Base-by-base conservation (phyloP, 768 basidiomycete species). In the Mycena albidolilacea region DNA sequence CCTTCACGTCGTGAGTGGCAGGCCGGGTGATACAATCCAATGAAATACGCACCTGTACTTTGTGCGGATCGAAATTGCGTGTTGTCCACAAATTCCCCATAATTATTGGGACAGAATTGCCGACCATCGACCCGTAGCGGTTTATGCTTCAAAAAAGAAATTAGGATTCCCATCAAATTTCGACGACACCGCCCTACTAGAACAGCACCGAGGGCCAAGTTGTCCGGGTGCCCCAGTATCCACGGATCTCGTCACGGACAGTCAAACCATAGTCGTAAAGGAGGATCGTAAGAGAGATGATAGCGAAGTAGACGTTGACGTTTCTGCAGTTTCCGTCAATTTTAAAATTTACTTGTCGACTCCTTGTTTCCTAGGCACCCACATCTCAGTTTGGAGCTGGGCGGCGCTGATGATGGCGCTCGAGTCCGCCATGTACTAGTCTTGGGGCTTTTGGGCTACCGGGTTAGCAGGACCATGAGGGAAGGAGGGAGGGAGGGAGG, bases 31-130 rank as follows among this genome's bases (percentile, higher is more conserved):
- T 43, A 30, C 12, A 44, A 48, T 5, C 43, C 21, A 46, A 35
- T 39, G 46, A 38, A 30, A 14, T 4, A 77, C 82, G 70, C 64
- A 82, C 83, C 66, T 72, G 21, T 39, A 77, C 59, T 77, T 84
- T 83, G 17, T 65, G 57, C 1, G 77, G 76, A 14, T 48, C 30
- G 30, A 12, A 55, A 66, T 63, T 64, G 10, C 67, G 38, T 11
- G 80, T 78, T 14, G 73, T 60, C 81, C 81, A 84, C 63, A 85
- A 58, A 44, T 39, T 44, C 7, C 39, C 54, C 8, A 55, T 14
- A 1, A 72, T 38, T 39, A 70, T 63, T 38, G 77, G 68, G 8
- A 75, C n/a, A 6, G 39, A 38, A n/a, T 75, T 77, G 35, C 73
- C 67, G 19, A 59, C 54, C 3, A 79, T 50, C 14, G 75, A 70